phyloP scores from a whole-genome alignment of 495 filamentous ascomycete species.

The Penicillium turbatum region DNA sequence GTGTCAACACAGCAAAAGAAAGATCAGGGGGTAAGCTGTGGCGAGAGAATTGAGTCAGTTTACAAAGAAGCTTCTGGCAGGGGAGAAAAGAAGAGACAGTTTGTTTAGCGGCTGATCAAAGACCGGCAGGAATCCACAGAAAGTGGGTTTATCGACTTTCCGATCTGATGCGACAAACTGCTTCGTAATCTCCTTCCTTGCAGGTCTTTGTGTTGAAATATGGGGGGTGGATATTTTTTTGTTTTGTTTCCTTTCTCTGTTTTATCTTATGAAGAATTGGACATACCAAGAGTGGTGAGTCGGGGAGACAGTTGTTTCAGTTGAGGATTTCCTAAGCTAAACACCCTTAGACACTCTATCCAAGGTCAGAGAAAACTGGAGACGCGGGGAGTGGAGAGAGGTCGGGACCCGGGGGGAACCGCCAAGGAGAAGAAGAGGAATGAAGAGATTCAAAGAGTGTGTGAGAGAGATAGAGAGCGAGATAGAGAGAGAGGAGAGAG shows the following conservation, averaged over 20 bases:
- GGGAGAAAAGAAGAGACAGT: conserved; percentile 9
- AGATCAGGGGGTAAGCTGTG: neutral
- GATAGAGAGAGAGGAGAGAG: neutral
- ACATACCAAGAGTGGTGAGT: neutral
- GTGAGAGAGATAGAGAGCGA: neutral
- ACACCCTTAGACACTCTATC: neutral
- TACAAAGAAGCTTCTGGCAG: conserved; percentile 4
- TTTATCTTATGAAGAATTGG: neutral
- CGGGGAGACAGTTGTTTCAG: conserved; percentile 2
- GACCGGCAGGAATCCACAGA: conserved; percentile 25
- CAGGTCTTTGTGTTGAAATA: neutral
- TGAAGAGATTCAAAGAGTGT: neutral
- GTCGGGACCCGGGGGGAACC: neutral
- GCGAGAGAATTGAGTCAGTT: conserved; percentile 13
- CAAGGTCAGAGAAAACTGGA: neutral
- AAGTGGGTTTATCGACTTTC: conserved; percentile 16
- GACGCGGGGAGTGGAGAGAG: conserved; percentile 6
- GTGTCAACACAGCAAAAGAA: neutral
- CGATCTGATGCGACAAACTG: conserved; percentile 14
- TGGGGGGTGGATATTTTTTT: neutral
- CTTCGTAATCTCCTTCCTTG: conserved; percentile 8
- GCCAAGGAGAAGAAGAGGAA: neutral
- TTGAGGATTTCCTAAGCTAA: conserved; percentile 1
- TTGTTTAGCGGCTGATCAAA: conserved; percentile 28
- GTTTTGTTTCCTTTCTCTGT: too few species aligned